Evolutionary conservation across 306 rosid species (phyloP).

Genomic region (Quercus suber): DNA sequence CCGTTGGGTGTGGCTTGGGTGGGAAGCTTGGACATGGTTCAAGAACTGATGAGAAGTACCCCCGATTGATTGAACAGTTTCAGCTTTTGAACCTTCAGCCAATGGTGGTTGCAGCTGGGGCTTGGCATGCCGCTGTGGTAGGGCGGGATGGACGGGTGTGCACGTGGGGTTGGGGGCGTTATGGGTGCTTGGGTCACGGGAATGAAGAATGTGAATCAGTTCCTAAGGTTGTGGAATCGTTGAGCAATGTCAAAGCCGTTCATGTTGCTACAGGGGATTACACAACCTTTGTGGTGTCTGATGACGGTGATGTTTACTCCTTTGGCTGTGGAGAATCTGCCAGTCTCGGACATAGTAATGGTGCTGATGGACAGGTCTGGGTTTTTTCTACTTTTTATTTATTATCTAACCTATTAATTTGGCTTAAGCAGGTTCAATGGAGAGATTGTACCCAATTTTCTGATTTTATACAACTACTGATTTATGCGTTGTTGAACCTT

Average conservation of each 20-base stretch:
- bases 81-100: conserved; percentile 77
- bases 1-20: conserved; percentile 97
- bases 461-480: background rate
- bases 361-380: conserved; percentile 59
- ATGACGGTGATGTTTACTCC: conserved; percentile 84
- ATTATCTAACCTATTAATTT: background rate
- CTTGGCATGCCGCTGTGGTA: conserved; percentile 99
- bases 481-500: background rate
- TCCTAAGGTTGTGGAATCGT: conserved; percentile 83
- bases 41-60: conserved; percentile 76
- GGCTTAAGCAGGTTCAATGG: background rate
- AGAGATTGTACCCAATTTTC: background rate
- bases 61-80: conserved; percentile 77
- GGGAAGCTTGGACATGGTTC: conserved; percentile 95
- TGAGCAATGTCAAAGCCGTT: conserved; percentile 71
- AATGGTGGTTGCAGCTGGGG: conserved; percentile 84
- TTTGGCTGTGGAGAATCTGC: conserved; percentile 97
- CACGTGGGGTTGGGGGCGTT: conserved; percentile 99
- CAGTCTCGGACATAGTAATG: conserved; percentile 78
- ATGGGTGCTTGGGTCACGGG: conserved; percentile 96
- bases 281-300: conserved; percentile 83
- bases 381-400: conserved; percentile 19
- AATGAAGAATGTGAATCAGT: conserved; percentile 82
- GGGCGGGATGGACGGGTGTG: conserved; percentile 93
- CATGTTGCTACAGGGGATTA: conserved; percentile 94